phyloP scores from a whole-genome alignment of 805 yeast species.

The Monosporozyma solicola region DNA sequence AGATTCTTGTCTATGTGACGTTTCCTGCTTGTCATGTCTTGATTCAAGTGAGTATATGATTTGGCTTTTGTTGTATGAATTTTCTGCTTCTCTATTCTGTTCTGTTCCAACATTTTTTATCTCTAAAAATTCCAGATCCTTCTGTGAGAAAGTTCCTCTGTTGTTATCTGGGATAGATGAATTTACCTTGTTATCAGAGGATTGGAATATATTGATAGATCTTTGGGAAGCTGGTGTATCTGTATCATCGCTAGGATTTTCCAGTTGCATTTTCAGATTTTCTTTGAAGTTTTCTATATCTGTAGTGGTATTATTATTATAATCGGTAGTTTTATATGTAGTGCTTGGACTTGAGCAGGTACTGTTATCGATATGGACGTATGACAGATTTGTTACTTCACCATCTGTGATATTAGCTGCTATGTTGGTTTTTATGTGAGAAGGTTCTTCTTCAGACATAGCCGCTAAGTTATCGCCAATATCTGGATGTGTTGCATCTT shows the following conservation, averaged over 20 bases:
- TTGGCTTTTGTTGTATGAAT: neutral
- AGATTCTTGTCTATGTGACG: neutral
- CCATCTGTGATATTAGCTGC: neutral
- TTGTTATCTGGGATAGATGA: neutral
- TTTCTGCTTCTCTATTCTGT: neutral
- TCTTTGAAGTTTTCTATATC: neutral
- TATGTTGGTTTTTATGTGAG: neutral
- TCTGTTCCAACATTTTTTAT: neutral
- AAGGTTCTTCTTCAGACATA: neutral
- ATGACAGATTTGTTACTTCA: neutral
- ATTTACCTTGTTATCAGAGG: neutral
- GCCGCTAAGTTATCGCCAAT: too few relatives aligned
- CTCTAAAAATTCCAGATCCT: neutral
- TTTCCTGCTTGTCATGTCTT: neutral
- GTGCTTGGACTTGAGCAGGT: neutral
- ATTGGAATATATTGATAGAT: neutral
- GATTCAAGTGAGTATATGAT: neutral
- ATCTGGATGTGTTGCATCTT: neutral
- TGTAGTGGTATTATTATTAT: neutral
- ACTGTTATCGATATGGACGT: neutral
- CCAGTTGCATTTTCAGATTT: constrained; percentile 4
- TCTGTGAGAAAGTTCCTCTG: neutral
- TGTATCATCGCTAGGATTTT: constrained; percentile 5
- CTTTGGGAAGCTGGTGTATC: constrained; percentile 5
- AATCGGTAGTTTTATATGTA: neutral